Conservation (phyloP, 164 flowering plant species). For the Chimonanthus salicifolius region DNA sequence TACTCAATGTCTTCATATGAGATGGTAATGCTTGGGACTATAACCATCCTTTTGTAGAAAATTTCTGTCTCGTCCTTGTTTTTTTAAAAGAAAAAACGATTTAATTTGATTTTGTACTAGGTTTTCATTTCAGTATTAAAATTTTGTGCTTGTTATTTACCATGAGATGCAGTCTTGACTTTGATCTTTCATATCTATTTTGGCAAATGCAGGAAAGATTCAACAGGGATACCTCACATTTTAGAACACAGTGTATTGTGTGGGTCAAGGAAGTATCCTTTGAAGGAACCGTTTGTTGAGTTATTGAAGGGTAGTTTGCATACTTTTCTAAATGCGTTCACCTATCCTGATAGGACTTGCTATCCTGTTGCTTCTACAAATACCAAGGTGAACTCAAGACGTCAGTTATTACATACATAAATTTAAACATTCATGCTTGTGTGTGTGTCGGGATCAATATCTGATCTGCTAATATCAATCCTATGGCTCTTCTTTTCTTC, state of each 20-base stretch:
- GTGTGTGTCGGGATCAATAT: neutral
- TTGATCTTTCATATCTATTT: neutral
- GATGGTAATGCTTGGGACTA: no score
- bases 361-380: constrained; percentile 99
- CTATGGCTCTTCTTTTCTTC: constrained; percentile 2
- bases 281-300: constrained; percentile 98
- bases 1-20: neutral
- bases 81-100: neutral
- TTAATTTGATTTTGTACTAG: neutral
- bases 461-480: constrained; percentile 3
- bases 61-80: neutral
- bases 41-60: neutral
- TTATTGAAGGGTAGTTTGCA: constrained; percentile 88
- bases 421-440: neutral
- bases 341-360: constrained; percentile 98
- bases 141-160: neutral
- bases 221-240: constrained; percentile 97
- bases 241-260: constrained; percentile 96
- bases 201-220: constrained; percentile 67
- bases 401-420: neutral
- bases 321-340: constrained; percentile 94
- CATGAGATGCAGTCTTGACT: neutral
- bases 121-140: neutral
- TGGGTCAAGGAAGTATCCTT: constrained; percentile 95
- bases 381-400: constrained; percentile 52